A percentile compares a stretch with the other conserved stretches of the same genome.
Evolutionary conservation across 257 asterid species (phyloP).

Genomic region (Coffea canephora): DNA sequence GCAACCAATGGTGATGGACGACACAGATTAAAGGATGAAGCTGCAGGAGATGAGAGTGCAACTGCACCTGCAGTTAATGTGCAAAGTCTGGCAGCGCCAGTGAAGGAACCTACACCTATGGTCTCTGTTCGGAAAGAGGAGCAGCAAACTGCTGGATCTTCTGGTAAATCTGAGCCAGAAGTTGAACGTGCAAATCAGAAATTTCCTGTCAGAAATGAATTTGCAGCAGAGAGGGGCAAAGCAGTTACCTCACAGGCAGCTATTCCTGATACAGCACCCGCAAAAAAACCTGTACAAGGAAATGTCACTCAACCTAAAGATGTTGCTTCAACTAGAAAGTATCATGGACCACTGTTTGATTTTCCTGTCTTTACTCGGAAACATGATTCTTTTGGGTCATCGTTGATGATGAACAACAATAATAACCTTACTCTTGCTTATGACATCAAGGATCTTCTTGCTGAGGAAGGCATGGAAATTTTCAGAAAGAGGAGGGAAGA

Average conservation of each 20-base stretch:
- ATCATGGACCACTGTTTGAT: constrained; percentile 97
- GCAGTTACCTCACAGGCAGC: constrained; percentile 50
- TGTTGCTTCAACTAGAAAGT: constrained; percentile 67
- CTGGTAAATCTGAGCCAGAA: constrained; percentile 60
- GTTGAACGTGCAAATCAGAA: constrained; percentile 48
- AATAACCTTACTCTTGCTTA: constrained; percentile 72
- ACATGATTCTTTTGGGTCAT: constrained; percentile 77
- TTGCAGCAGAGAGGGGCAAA: constrained; percentile 73
- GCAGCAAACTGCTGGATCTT: constrained; percentile 47
- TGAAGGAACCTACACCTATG: constrained; percentile 52
- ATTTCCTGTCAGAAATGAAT: constrained; percentile 53
- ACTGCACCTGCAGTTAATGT: constrained; percentile 36
- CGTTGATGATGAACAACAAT: constrained; percentile 67
- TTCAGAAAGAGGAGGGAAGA: constrained; percentile 72
- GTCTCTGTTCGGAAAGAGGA: constrained; percentile 68
- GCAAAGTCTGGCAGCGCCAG: constrained; percentile 38
- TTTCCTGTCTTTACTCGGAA: constrained; percentile 94
- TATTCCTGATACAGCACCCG: constrained; percentile 55
- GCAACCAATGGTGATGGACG: constrained; percentile 40
- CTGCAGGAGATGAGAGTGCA: constrained; percentile 47
- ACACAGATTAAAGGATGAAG: constrained; percentile 49
- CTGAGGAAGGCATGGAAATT: constrained; percentile 76
- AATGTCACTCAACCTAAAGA: constrained; percentile 69
- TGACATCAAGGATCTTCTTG: constrained; percentile 82
- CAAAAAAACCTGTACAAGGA: constrained; percentile 60